Evolutionary conservation across 1,284 basidiomycete genomes (phyloP), one percentile per base, ranked within the genome.

Genomic region (Ustanciosporium gigantosporum): DNA sequence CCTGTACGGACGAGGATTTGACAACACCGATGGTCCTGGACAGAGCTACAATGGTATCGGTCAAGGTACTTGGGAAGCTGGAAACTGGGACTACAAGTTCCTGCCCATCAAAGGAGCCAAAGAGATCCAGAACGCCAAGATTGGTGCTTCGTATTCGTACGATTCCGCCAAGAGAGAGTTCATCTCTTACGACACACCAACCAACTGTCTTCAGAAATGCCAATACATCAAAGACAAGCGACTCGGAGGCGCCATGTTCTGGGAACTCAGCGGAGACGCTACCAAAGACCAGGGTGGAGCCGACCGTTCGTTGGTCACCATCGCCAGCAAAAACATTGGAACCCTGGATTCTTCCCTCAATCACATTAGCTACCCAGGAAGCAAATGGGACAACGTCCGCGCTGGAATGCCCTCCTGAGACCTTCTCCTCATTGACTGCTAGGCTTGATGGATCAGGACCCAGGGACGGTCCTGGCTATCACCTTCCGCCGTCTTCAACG

Each of bases 151-250:
- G 69, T 91, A 87, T 87, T 82, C 84, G 7, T 89, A 87, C 74
- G 84, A 90, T 74, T 82, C 83, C 47, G 66, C 80, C 38, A 86
- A 82, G 70, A 82, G 82, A 57, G 88, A 90, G 78, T 85, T 91
- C 83, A 82, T 91, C 56, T 87, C 87, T 73, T 92, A 84, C 72
- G 90, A 92, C 71, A 84, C 81, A 25, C 88, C 88, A 47, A 80
- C 84, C 27, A 83, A 88, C 2, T 89, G 82, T 2, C 71, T 78
- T 45, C 82, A 82, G 82, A 91, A 91, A 78, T 88, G 87, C 15
- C 81, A 83, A 52, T 91, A 86, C 81, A 91, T 92, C 64, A 81
- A 79, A 59, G 80, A 83, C 36, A 83, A 87, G 73, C 84, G 85
- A 0, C 79, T 91, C 14, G 86, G 85, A 2, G 90, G 89, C 4